phyloP scores from a whole-genome alignment of 2,329 filamentous ascomycete genomes.

The Nothophoma quercina region DNA sequence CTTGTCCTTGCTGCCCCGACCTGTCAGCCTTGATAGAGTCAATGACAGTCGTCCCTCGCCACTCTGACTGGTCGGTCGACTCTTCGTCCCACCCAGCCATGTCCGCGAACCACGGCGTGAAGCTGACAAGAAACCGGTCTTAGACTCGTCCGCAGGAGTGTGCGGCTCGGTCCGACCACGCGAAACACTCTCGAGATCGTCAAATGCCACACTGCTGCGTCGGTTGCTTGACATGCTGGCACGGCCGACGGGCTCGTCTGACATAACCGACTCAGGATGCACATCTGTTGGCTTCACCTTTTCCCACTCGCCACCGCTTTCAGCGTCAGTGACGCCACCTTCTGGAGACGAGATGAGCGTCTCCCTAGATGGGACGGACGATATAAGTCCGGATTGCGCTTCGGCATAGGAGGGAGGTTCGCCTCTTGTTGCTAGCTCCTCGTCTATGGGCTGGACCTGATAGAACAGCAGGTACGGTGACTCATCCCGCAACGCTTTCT shows the following conservation, averaged over 20 bases:
- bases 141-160: conserved; percentile 55
- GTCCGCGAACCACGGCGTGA: conserved; percentile 45
- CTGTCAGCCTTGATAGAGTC: conserved; percentile 50
- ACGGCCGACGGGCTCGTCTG: conserved; percentile 40
- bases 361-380: conserved; percentile 38
- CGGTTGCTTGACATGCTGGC: conserved; percentile 48
- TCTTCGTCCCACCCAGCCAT: conserved; percentile 46
- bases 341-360: conserved; percentile 31
- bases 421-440: conserved; percentile 59
- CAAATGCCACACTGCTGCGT: conserved; percentile 51
- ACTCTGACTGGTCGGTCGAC: conserved; percentile 52
- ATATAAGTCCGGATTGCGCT: conserved; percentile 25
- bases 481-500: conserved; percentile 79
- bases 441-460: conserved; percentile 87
- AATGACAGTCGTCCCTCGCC: conserved; percentile 53
- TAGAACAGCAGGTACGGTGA: conserved; percentile 96
- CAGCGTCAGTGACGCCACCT: conserved; percentile 13
- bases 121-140: conserved; percentile 39
- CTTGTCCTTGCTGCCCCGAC: conserved; percentile 53
- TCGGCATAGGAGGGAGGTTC: conserved; percentile 54
- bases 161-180: conserved; percentile 46
- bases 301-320: conserved; percentile 35
- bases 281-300: conserved; percentile 24
- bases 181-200: conserved; percentile 46
- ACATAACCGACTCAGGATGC: conserved; percentile 23